Percentiles rank a stretch among this genome's conserved stretches.
Evolutionary conservation across 2,329 filamentous ascomycete species (phyloP).

Genomic region (Colletotrichum orbiculare): DNA sequence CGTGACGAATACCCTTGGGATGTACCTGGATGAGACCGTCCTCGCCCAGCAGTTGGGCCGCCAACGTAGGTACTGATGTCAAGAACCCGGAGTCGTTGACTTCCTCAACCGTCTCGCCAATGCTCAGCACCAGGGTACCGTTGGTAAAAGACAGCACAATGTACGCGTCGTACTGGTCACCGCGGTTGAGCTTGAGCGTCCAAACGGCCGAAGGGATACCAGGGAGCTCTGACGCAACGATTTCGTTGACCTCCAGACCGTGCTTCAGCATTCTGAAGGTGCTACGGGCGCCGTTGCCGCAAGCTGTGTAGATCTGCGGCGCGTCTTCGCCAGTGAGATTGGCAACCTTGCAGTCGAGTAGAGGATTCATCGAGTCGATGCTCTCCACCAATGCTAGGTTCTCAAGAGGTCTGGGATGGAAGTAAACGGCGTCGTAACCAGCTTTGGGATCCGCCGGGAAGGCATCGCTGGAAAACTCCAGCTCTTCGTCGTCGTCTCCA

Average conservation of each 20-base stretch:
- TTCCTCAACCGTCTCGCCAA: conserved; percentile 96
- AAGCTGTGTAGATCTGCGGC: conserved; percentile 94
- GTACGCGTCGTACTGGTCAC: conserved; percentile 90
- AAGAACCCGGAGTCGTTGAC: conserved; percentile 94
- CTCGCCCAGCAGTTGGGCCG: conserved; percentile 93
- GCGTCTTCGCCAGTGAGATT: conserved; percentile 94
- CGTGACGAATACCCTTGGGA: conserved; percentile 94
- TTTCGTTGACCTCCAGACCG: conserved; percentile 91
- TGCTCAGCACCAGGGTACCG: conserved; percentile 90
- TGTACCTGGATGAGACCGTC: conserved; percentile 95
- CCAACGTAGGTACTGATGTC: conserved; percentile 87
- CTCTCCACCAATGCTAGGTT: conserved; percentile 88
- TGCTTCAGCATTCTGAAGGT: conserved; percentile 93
- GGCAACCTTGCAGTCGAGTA: conserved; percentile 90
- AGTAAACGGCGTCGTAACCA: conserved; percentile 83
- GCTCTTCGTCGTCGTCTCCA: conserved; percentile 92
- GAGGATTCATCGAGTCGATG: conserved; percentile 88
- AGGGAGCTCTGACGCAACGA: conserved; percentile 92
- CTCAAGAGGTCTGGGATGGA: conserved; percentile 81
- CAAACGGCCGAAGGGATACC: conserved; percentile 92
- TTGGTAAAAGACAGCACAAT: conserved; percentile 95
- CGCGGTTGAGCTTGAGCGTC: conserved; percentile 87
- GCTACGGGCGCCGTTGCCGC: conserved; percentile 88
- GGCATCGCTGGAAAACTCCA: conserved; percentile 85
- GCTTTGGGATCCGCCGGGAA: conserved; percentile 81